These are phyloP conservation scores for Terana coerulea DNA, from an alignment of 768 basidiomycete genomes.

Conservation along the genomic window DNA sequence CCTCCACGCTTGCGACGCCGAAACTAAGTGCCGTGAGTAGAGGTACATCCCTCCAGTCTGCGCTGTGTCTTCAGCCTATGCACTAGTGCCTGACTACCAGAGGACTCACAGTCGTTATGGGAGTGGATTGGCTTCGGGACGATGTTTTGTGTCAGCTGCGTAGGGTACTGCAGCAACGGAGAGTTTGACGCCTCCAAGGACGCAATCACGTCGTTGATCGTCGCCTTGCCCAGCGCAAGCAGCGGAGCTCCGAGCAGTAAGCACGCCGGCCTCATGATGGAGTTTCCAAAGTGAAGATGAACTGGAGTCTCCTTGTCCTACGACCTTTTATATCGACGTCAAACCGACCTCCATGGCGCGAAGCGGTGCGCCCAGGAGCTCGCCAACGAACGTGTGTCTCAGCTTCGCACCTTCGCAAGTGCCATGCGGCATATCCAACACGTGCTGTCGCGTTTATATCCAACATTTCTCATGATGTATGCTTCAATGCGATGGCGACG, in stretches of 20 bases:
- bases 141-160: constrained; percentile 44
- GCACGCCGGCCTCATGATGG: background rate
- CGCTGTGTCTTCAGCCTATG: background rate
- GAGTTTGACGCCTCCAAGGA: constrained; percentile 31
- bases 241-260: constrained; percentile 6
- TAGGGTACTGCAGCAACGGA: constrained; percentile 39
- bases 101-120: constrained; percentile 47
- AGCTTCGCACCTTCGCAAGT: too few relatives aligned
- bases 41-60: constrained; percentile 53
- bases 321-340: background rate
- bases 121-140: constrained; percentile 49
- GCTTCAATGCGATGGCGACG: too few relatives aligned
- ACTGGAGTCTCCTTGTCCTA: background rate
- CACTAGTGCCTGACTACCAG: background rate
- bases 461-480: too few relatives aligned
- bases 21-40: constrained; percentile 44
- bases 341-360: background rate
- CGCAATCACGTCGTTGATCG: constrained; percentile 17
- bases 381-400: background rate
- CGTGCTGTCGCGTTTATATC: too few relatives aligned
- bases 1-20: constrained; percentile 50
- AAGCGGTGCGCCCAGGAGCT: too few relatives aligned
- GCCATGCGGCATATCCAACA: too few relatives aligned
- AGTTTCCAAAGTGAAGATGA: background rate
- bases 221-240: constrained; percentile 15